These are phyloP conservation scores for Stagonosporopsis cucurbitacearum DNA, from an alignment of 2,329 filamentous ascomycete genomes.

Conservation along the genomic window DNA sequence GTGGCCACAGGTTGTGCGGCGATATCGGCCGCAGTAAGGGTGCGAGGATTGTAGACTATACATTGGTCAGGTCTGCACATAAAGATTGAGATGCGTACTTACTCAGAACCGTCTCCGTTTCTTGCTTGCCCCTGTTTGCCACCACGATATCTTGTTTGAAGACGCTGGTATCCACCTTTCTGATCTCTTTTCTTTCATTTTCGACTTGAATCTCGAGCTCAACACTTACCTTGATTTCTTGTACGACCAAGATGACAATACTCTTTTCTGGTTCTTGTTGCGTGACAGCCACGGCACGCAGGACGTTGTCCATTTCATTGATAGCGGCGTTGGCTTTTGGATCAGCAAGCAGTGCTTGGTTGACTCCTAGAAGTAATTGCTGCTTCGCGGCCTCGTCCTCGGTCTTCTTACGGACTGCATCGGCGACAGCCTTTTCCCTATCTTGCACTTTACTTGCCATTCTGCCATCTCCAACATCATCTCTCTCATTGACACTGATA, in stretches of 20 bases:
- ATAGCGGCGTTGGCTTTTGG: slow-evolving; percentile 3
- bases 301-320: slow-evolving; percentile 4
- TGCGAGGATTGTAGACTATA: slow-evolving; percentile 5
- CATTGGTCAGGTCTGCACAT: not conserved
- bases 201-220: slow-evolving; percentile 1
- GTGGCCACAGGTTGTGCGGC: not conserved
- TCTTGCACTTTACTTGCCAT: not conserved
- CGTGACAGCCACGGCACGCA: slow-evolving; percentile 1
- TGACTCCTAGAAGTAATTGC: slow-evolving; percentile 6
- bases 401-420: not conserved
- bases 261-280: slow-evolving; percentile 5
- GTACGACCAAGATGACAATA: slow-evolving; percentile 5
- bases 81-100: not conserved
- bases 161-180: not conserved
- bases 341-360: slow-evolving; percentile 2
- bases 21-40: not conserved
- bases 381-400: not conserved
- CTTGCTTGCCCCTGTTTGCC: slow-evolving; percentile 8
- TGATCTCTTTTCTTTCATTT: not conserved
- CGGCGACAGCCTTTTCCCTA: not conserved
- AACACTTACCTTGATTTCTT: not conserved
- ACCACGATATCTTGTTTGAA: slow-evolving; percentile 13
- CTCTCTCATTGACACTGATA: not conserved
- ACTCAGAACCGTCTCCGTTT: slow-evolving; percentile 9
- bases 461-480: not conserved